Evolutionary conservation across 352 stramenopile genomes (phyloP), one percentile per base, ranked within the genome.

Genomic region (Saprolegnia diclina): DNA sequence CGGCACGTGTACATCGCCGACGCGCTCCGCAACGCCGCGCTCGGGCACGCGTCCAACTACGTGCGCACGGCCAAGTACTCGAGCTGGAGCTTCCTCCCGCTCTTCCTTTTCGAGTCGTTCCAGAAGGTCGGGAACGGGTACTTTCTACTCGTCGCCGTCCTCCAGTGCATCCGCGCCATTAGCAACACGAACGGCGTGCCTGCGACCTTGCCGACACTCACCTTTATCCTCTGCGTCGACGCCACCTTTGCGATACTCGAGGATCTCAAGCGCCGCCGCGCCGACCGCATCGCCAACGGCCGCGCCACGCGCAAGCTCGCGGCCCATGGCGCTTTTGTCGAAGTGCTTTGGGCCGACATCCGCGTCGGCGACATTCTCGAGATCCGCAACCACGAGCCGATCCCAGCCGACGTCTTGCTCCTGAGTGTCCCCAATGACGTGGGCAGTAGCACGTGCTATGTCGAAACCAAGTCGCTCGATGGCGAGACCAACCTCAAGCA

Each of bases 1-100:
- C 42, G 42, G 3, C 13, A 48, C 13, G 42, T 48, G 42, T n/a
- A 48, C 18, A n/a, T 61, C 2, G 19, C 24, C 53, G 24, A 65
- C 40, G 19, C 57, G 45, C 19, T 1, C 9, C 5, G 16, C 11
- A 65, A 65, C 24, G n/a, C 57, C 19, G 57, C 72, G 11, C 90
- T 89, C 68, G 88, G 79, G 72, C 10, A 48, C 42, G 13, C 13
- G 42, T 82, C 81, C 19, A 97, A 97, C 66, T 77, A 92, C 37
- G 85, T 97, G 18, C 91, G 90, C 65, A 97, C 91, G 54, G 94
- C 88, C 74, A 97, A 96, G 78, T 97, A 96, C 79, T 94, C 89
- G 67, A 72, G 74, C 19, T 94, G 79, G 74, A 95, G 85, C 71
- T 97, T 97, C 65, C 48, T 97, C 37, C 90, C 91, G 50, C 78